Percentiles rank a stretch among this genome's conserved stretches.
Evolutionary conservation across 805 yeast species (phyloP).

Genomic region (Yueomyces sp.): DNA sequence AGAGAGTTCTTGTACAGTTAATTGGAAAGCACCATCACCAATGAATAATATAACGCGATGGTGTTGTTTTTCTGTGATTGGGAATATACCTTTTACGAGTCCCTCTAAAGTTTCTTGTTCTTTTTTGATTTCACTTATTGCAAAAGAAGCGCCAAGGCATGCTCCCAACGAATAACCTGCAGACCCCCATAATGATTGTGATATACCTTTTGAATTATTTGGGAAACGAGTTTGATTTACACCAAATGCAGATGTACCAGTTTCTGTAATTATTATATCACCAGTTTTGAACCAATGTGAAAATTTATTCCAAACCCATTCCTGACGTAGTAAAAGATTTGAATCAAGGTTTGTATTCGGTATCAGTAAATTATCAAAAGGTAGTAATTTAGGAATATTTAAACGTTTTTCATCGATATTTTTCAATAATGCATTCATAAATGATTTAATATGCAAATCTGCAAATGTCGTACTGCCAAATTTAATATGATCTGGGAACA

Average conservation of each 20-base stretch:
- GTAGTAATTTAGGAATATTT: background rate
- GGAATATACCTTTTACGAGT: slow-evolving; percentile 18
- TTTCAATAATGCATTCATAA: slow-evolving; percentile 19
- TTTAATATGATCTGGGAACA: slow-evolving; percentile 55
- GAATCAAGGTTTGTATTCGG: background rate
- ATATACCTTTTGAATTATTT: slow-evolving; percentile 34
- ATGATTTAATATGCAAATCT: slow-evolving; percentile 39
- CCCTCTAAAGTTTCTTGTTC: background rate
- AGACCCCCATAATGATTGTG: slow-evolving; percentile 56
- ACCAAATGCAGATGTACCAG: slow-evolving; percentile 56
- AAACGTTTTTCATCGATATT: slow-evolving; percentile 19
- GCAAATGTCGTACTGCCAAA: slow-evolving; percentile 49
- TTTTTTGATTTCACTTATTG: slow-evolving; percentile 30
- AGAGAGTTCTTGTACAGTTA: slow-evolving; percentile 52
- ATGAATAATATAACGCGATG: slow-evolving; percentile 45
- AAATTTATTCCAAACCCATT: slow-evolving; percentile 38
- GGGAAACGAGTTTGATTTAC: slow-evolving; percentile 46
- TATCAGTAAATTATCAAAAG: background rate
- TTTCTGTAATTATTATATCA: slow-evolving; percentile 47
- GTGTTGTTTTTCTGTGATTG: background rate
- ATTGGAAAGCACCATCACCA: slow-evolving; percentile 59
- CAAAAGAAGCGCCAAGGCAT: slow-evolving; percentile 47
- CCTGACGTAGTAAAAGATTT: slow-evolving; percentile 25
- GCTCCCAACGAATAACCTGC: slow-evolving; percentile 57
- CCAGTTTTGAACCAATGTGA: slow-evolving; percentile 39